These are phyloP conservation scores for Phytophthora colocasiae DNA, from an alignment of 352 stramenopile species.

Conservation along the genomic window DNA sequence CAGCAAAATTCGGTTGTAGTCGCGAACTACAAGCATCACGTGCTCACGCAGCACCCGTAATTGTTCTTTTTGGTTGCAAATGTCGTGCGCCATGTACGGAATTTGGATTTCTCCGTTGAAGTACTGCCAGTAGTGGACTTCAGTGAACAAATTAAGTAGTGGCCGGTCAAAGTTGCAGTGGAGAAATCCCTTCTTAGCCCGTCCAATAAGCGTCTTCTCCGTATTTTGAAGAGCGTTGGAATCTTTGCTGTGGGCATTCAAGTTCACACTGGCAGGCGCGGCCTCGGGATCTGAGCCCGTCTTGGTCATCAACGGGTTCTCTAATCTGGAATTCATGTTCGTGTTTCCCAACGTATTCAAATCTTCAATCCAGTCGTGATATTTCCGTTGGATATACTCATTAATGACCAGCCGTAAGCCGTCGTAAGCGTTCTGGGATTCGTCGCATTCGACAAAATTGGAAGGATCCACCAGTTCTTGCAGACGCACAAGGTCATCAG, in stretches of 20 bases:
- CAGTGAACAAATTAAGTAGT: constrained; percentile 92
- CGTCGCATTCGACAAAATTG: constrained; percentile 79
- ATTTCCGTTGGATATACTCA: constrained; percentile 91
- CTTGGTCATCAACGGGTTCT: constrained; percentile 91
- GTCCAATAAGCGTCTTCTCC: constrained; percentile 81
- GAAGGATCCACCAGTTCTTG: constrained; percentile 76
- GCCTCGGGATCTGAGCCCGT: constrained; percentile 37
- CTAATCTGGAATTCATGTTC: constrained; percentile 82
- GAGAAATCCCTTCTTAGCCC: constrained; percentile 87
- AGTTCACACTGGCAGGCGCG: constrained; percentile 32
- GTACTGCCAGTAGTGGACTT: constrained; percentile 93
- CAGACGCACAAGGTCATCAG: constrained; percentile 77
- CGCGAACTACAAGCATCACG: constrained; percentile 95
- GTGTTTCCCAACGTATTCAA: constrained; percentile 80
- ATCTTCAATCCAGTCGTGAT: constrained; percentile 92
- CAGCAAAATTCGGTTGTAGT: constrained; percentile 96
- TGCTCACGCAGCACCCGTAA: constrained; percentile 92
- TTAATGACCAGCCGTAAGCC: constrained; percentile 85
- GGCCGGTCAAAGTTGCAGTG: constrained; percentile 96
- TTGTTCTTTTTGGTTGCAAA: constrained; percentile 95
- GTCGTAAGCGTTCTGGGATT: constrained; percentile 79
- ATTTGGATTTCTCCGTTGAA: constrained; percentile 95
- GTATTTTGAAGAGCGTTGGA: constrained; percentile 76
- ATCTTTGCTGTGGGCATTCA: constrained; percentile 54
- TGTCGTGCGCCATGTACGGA: constrained; percentile 95